Conservation (phyloP, 2,329 filamentous ascomycete genomes). For the Colletotrichum sp. region DNA sequence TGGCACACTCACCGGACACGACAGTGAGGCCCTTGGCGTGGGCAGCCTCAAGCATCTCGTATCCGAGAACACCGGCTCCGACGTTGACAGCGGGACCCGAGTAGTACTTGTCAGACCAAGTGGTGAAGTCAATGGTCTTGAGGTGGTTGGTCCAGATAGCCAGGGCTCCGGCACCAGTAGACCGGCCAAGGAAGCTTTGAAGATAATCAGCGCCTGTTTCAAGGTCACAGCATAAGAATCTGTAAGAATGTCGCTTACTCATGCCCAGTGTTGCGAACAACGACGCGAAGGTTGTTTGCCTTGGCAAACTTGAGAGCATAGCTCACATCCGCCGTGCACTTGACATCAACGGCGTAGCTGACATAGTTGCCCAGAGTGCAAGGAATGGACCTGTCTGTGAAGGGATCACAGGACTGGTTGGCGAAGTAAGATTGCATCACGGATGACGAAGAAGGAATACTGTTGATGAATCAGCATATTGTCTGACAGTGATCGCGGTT, state of each 20-base stretch:
- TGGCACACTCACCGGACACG: slow-evolving; percentile 20
- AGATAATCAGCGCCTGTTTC: not conserved
- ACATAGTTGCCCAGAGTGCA: slow-evolving; percentile 52
- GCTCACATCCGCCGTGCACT: slow-evolving; percentile 33
- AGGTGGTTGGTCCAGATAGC: slow-evolving; percentile 44
- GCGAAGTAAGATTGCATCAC: slow-evolving; percentile 45
- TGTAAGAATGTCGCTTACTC: slow-evolving; percentile 22
- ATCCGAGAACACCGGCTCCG: slow-evolving; percentile 57
- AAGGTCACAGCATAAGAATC: not conserved
- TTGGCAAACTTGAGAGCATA: slow-evolving; percentile 36
- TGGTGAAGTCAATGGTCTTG: slow-evolving; percentile 45
- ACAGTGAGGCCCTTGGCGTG: slow-evolving; percentile 24
- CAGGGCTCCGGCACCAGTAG: slow-evolving; percentile 41
- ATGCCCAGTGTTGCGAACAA: slow-evolving; percentile 39
- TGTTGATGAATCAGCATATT: slow-evolving; percentile 21
- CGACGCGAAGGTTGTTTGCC: slow-evolving; percentile 39
- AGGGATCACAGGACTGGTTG: slow-evolving; percentile 43
- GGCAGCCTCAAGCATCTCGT: slow-evolving; percentile 47
- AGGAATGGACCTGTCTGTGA: slow-evolving; percentile 39
- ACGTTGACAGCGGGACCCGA: slow-evolving; percentile 56
- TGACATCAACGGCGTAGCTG: slow-evolving; percentile 41
- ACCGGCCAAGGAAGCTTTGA: slow-evolving; percentile 35
- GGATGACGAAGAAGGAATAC: slow-evolving; percentile 41
- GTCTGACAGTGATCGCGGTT: not conserved
- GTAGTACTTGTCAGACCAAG: slow-evolving; percentile 46